Evolutionary conservation across 1,284 basidiomycete species (phyloP).

Genomic region (Rhizoctonia solani): DNA sequence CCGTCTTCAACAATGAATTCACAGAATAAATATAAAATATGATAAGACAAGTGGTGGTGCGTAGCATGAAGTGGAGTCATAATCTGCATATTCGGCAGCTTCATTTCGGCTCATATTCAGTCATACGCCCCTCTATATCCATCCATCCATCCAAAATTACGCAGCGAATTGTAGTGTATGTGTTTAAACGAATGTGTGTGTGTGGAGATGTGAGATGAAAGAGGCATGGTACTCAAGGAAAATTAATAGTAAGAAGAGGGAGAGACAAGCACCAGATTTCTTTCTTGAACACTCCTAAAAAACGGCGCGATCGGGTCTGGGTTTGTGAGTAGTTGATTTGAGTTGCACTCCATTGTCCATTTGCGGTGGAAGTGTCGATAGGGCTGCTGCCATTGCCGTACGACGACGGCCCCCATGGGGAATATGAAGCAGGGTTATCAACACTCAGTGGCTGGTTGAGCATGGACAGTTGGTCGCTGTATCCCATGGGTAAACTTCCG

Average conservation of each 20-base stretch:
- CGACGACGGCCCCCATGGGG: constrained; percentile 28
- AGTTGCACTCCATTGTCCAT: constrained; percentile 53
- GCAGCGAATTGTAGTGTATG: constrained; percentile 29
- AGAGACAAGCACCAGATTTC: constrained; percentile 51
- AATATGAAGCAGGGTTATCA: constrained; percentile 24
- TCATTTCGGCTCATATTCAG: constrained; percentile 33
- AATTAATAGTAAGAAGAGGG: constrained; percentile 34
- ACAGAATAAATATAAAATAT: constrained; percentile 36
- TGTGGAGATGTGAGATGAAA: constrained; percentile 4
- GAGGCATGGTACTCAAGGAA: constrained; percentile 11
- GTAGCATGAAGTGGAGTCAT: constrained; percentile 22
- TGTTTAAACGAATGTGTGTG: constrained; percentile 32
- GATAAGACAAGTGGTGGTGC: constrained; percentile 16
- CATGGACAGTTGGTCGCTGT: constrained; percentile 28
- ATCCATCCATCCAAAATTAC: constrained; percentile 35
- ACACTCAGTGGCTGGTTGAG: constrained; percentile 20
- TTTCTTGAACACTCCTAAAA: constrained; percentile 55
- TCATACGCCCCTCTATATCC: constrained; percentile 34
- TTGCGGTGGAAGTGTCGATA: constrained; percentile 22
- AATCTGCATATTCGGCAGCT: constrained; percentile 19
- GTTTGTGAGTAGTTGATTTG: constrained; percentile 34
- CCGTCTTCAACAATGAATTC: constrained; percentile 35
- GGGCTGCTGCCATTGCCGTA: constrained; percentile 10
- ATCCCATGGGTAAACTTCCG: constrained; percentile 29
- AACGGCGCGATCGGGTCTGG: constrained; percentile 60